Conservation (phyloP, 2,329 filamentous ascomycete species). For the Endocalyx cinctus region DNA sequence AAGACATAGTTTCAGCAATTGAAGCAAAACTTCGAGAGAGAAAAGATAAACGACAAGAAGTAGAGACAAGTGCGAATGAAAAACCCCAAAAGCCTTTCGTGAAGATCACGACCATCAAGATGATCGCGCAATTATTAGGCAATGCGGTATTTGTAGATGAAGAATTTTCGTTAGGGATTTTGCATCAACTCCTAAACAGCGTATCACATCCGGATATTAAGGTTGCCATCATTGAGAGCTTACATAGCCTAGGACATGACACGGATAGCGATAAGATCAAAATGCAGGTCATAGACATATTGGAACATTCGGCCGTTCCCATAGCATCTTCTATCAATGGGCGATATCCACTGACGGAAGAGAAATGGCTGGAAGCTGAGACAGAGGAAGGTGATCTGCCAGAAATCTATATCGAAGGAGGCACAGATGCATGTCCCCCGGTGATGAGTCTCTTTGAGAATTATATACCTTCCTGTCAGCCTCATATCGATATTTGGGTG, state of each 20-base stretch:
- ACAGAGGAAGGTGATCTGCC: constrained; percentile 5
- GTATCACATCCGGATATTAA: constrained; percentile 29
- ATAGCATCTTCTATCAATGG: constrained; percentile 27
- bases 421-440: constrained; percentile 10
- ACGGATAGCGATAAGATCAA: constrained; percentile 12
- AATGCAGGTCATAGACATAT: constrained; percentile 17
- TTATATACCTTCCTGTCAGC: too few relatives aligned
- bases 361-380: constrained; percentile 21
- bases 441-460: constrained; percentile 12
- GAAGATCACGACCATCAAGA: constrained; percentile 33
- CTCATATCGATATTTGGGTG: constrained; percentile 14
- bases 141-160: constrained; percentile 22
- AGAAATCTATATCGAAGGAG: constrained; percentile 7
- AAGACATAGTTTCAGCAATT: constrained; percentile 22
- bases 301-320: constrained; percentile 23
- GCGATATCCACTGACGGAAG: constrained; percentile 19
- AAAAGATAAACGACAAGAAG: not conserved
- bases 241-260: constrained; percentile 18
- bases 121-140: constrained; percentile 30
- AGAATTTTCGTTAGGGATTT: constrained; percentile 20
- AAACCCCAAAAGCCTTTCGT: constrained; percentile 15
- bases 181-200: constrained; percentile 23
- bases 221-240: constrained; percentile 22
- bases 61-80: too few relatives aligned
- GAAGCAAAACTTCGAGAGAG: constrained; percentile 22